A percentile compares a stretch with the other conserved stretches of the same genome.
Conservation (phyloP, 2,329 filamentous ascomycete genomes). For the Colletotrichum plurivorum region DNA sequence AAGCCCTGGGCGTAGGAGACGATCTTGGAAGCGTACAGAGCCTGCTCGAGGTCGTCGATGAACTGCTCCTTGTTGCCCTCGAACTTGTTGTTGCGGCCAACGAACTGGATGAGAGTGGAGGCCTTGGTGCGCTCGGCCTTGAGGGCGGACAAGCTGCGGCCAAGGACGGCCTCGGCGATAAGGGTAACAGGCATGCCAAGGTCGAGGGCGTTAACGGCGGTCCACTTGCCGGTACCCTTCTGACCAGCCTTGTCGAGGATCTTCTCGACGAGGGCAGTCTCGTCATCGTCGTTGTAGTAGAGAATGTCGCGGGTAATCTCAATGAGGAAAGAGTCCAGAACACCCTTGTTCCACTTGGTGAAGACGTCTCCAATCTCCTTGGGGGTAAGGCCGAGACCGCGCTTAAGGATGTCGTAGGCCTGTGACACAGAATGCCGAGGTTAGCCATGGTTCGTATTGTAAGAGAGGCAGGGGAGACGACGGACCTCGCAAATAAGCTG, state of each 20-base stretch:
- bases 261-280: constrained; percentile 94
- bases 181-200: constrained; percentile 98
- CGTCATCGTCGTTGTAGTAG: constrained; percentile 97
- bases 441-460: constrained; percentile 39
- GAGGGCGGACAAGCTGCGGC: constrained; percentile 92
- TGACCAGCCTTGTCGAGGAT: constrained; percentile 98
- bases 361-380: constrained; percentile 98
- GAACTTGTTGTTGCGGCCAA: constrained; percentile 84
- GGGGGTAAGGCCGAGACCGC: constrained; percentile 87
- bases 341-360: constrained; percentile 97
- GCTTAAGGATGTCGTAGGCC: constrained; percentile 99
- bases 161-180: constrained; percentile 96
- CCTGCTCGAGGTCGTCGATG: constrained; percentile 98
- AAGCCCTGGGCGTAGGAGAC: constrained; percentile 99
- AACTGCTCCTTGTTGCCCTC: constrained; percentile 93
- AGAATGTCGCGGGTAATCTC: constrained; percentile 99
- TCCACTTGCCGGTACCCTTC: constrained; percentile 99
- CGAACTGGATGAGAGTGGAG: constrained; percentile 79
- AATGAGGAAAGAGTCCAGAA: constrained; percentile 98
- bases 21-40: constrained; percentile 99
- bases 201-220: constrained; percentile 98
- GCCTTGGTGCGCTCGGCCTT: constrained; percentile 94
- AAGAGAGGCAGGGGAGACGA: background rate
- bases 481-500: constrained; percentile 98
- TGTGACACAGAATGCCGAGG: constrained; percentile 52